Evolutionary conservation across 345 rosid species (phyloP), one percentile per base, ranked within the genome.

Genomic region (Heritiera littoralis): DNA sequence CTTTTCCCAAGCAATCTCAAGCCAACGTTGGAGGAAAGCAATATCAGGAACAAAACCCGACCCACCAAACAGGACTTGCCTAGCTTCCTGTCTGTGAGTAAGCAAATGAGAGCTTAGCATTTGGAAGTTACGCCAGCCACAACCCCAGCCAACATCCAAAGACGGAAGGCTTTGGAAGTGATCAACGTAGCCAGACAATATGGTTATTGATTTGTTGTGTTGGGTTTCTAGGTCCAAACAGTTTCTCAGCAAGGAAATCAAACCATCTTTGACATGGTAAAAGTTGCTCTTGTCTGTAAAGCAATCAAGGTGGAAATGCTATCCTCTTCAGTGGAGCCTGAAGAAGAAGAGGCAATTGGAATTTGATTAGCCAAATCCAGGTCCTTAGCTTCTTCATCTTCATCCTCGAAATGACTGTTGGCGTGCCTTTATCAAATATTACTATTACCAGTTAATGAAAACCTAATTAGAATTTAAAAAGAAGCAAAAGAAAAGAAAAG

Each of bases 61-160:
- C 12, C 92, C 97, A 38, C 93, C 90, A 81, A 90, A 94, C 79
- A 92, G 80, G 49, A 83, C 66, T 55, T 85, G 76, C 67, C 79
- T 86, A 12, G 85, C 89, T 61, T 92, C 91, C 46, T 75, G 75
- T 76, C 92, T 85, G 61, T 66, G 81, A 43, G 79, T 74, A 69
- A 93, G 87, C 85, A 93, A 85, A 79, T 88, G 88, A 76, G 98
- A 93, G 74, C 86, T 77, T 20, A 90, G 89, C 92, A 93, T 92
- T 77, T 93, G 98, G 55, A 90, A 89, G 82, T 93, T 93, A 54
- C 87, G 88, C 94, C 97, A 92, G 41, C 95, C 98, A 49, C 97
- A 93, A 64, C 97, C 98, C 97, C 98, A 94, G 7, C 95, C 95
- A 73, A 75, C 83, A 80, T 92, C 93, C 70, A 88, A 88, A 3